Evolutionary conservation across 140 eudicot species (phyloP), one percentile per base, ranked within the genome.

Genomic region (Anethum foeniculum): DNA sequence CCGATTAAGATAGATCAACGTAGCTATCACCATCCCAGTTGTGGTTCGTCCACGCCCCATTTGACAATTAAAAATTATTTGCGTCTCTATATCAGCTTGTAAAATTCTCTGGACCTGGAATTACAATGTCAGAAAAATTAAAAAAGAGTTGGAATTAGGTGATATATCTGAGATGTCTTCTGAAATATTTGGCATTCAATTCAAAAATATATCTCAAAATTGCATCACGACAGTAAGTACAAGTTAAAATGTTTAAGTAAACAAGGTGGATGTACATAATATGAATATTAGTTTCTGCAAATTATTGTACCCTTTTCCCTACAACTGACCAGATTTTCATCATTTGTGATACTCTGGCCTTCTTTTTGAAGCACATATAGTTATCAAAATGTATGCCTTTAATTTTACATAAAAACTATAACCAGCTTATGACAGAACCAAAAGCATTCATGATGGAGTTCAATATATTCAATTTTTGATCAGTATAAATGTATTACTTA

Each of bases 1-100:
- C 75, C 94, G 93, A 82, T 89, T 89, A 49, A 87, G 87, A 84
- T 92, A 92, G 65, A 94, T 86, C 90, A 94, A 83, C 58, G 97
- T 94, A 64, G 98, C 98, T 82, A 94, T 87, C 85, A 94, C 98
- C 98, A 94, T 94, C 80, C 98, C 98, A 19, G 97, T 94, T 79
- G 98, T 94, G 49, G 98, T 94, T 74, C 98, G 90, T 39, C 98
- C 98, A 12, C 98, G 96, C 60, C 98, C 98, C 98, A 94, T 94
- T 94, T 94, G 98, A 82, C 97, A 94, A 78, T 94, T 94, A 86
- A 94, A 94, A 71, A 92, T 85, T 78, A 94, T 88, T 85, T 88
- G 87, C 75, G 94, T 90, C 80, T 83, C 88, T 47, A 92, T 67
- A 83, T 88, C 92, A 56, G 92, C 94, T 86, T 84, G 91, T 49